These are phyloP conservation scores for Trifolium repens DNA, from an alignment of 306 rosid species.

Conservation along the genomic window DNA sequence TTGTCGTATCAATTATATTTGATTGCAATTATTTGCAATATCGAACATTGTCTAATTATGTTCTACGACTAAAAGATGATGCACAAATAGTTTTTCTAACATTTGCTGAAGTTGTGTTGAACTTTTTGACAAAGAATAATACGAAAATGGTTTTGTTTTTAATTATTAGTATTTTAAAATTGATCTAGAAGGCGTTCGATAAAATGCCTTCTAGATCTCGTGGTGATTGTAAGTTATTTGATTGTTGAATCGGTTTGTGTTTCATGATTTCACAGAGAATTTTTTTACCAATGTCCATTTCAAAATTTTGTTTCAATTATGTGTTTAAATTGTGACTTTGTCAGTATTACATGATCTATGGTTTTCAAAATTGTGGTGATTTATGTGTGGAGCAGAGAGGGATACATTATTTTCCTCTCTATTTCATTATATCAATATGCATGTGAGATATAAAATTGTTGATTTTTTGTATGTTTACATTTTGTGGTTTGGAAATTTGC, in stretches of 20 bases:
- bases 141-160: background rate
- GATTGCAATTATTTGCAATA: too few species aligned
- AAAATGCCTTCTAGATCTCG: constrained; percentile 12
- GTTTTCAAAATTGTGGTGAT: constrained; percentile 40
- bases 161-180: background rate
- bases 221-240: constrained; percentile 4
- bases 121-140: too few species aligned
- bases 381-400: constrained; percentile 41
- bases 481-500: constrained; percentile 40
- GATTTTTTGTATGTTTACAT: constrained; percentile 2
- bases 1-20: background rate
- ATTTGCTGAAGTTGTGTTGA: background rate
- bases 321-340: too few species aligned
- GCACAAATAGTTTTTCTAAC: background rate
- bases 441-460: background rate
- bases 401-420: constrained; percentile 33
- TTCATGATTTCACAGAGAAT: background rate
- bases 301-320: background rate
- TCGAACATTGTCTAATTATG: too few species aligned
- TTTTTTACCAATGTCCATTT: background rate
- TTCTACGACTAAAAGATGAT: background rate
- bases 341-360: constrained; percentile 24
- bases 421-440: background rate
- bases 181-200: background rate
- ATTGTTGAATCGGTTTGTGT: background rate